These are phyloP conservation scores for Populus pruinosa DNA, from an alignment of 345 rosid genomes.

Conservation along the genomic window DNA sequence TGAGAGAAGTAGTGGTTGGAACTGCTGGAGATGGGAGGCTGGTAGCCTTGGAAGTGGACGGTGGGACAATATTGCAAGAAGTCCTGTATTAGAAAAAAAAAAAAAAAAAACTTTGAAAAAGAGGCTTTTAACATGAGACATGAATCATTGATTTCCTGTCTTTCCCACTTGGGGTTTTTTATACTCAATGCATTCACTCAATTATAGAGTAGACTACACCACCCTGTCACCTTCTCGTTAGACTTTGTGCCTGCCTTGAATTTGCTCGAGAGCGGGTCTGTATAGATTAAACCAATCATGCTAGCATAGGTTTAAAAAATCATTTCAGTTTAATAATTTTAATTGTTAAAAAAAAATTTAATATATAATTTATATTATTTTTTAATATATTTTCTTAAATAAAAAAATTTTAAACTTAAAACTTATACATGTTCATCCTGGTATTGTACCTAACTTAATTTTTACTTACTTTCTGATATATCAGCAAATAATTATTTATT, in stretches of 20 bases:
- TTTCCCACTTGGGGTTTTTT: neutral
- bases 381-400: too few relatives aligned
- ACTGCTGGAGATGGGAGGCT: conserved; percentile 9
- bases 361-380: too few relatives aligned
- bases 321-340: too few relatives aligned
- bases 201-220: neutral
- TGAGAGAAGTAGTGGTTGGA: conserved; percentile 18
- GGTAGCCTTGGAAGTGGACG: conserved; percentile 16
- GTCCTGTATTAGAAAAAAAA: neutral
- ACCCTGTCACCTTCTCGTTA: neutral
- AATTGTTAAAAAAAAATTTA: rapidly evolving
- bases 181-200: neutral
- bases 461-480: neutral
- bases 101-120: neutral
- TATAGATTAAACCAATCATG: neutral
- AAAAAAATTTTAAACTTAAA: too few relatives aligned
- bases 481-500: too few relatives aligned
- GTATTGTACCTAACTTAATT: too few relatives aligned
- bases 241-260: neutral
- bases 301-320: neutral
- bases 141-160: neutral
- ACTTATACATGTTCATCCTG: too few relatives aligned
- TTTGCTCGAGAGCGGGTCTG: neutral
- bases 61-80: conserved; percentile 20
- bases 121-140: conserved; percentile 15